These are phyloP conservation scores for Mucor racemosus DNA, from an alignment of 371 early-diverging fungal genomes.

Conservation along the genomic window DNA sequence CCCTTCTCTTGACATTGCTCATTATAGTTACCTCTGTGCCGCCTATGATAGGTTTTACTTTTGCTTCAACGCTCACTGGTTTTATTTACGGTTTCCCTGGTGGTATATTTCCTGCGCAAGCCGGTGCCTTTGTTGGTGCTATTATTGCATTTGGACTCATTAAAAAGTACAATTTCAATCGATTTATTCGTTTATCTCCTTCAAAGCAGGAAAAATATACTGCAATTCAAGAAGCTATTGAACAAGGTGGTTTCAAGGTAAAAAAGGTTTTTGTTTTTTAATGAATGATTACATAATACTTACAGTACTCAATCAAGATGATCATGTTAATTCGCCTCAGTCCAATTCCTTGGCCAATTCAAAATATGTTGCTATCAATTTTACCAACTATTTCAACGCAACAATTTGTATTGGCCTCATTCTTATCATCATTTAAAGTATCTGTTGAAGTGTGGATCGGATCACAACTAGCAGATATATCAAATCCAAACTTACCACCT, in stretches of 20 bases:
- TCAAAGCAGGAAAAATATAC: constrained; percentile 43
- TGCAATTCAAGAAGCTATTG: constrained; percentile 53
- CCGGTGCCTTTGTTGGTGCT: constrained; percentile 40
- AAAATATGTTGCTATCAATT: constrained; percentile 41
- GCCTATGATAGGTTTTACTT: constrained; percentile 48
- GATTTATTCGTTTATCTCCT: constrained; percentile 37
- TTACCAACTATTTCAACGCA: constrained; percentile 30
- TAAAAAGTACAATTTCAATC: constrained; percentile 37
- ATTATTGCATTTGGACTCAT: constrained; percentile 31
- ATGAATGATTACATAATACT: too few relatives aligned
- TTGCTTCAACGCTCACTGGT: constrained; percentile 37
- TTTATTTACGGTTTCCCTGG: constrained; percentile 39
- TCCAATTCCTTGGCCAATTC: constrained; percentile 53
- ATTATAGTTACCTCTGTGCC: constrained; percentile 45
- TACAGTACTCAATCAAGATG: constrained; percentile 27
- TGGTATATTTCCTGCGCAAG: constrained; percentile 30
- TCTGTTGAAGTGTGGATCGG: constrained; percentile 54
- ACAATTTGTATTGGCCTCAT: constrained; percentile 30
- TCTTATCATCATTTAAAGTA: constrained; percentile 40
- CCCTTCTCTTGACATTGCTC: constrained; percentile 22
- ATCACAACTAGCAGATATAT: constrained; percentile 49
- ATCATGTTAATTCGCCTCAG: constrained; percentile 45
- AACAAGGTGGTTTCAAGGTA: constrained; percentile 53
- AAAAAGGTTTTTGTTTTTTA: too few relatives aligned
- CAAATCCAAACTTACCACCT: constrained; percentile 45